A percentile compares a stretch with the other conserved stretches of the same genome.
These are phyloP conservation scores for Neolentinus lepideus DNA, from an alignment of 1,284 basidiomycete genomes.

Conservation along the genomic window DNA sequence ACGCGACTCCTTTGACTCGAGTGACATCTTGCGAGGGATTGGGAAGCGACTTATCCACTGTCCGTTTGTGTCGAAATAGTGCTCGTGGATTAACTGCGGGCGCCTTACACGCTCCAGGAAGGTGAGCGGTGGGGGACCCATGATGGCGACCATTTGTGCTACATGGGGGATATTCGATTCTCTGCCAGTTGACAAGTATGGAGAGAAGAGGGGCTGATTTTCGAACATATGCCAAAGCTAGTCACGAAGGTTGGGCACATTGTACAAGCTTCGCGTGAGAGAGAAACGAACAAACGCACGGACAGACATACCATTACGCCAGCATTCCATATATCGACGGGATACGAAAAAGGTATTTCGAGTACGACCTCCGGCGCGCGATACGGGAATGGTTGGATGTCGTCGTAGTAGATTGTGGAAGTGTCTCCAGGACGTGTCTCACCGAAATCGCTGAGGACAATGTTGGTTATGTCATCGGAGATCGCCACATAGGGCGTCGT, in stretches of 20 bases:
- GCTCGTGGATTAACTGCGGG: not conserved
- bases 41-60: not conserved
- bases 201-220: constrained; percentile 4
- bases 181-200: not conserved
- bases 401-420: not conserved
- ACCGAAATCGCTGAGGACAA: constrained; percentile 8
- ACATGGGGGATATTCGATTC: constrained; percentile 5
- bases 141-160: constrained; percentile 10
- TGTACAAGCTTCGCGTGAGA: too few species aligned
- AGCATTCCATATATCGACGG: not conserved
- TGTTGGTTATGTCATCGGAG: constrained; percentile 4
- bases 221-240: constrained; percentile 9
- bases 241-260: not conserved
- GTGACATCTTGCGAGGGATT: not conserved
- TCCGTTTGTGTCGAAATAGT: not conserved
- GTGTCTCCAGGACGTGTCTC: not conserved
- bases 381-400: constrained; percentile 12
- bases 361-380: not conserved
- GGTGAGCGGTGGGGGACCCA: constrained; percentile 7
- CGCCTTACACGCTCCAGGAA: not conserved
- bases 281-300: constrained; percentile 10
- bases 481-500: constrained; percentile 5
- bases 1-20: not conserved
- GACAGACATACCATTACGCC: constrained; percentile 5
- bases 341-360: not conserved